These are phyloP conservation scores for Penicillium samsonianum DNA, from an alignment of 495 filamentous ascomycete species.

Conservation along the genomic window DNA sequence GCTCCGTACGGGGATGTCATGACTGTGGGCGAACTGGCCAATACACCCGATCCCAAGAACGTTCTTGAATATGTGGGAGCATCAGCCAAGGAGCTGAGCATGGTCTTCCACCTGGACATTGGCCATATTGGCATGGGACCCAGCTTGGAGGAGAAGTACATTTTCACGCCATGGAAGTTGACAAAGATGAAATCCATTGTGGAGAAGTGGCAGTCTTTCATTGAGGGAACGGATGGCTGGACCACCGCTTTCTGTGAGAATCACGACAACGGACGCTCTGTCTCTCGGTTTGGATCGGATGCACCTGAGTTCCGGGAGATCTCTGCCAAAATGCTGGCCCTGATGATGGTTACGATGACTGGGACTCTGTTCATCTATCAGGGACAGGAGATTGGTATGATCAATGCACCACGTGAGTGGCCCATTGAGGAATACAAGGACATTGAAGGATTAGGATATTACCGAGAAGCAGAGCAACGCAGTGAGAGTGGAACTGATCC, in stretches of 20 bases:
- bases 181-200: conserved; percentile 41
- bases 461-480: conserved; percentile 33
- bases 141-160: conserved; percentile 37
- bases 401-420: conserved; percentile 62
- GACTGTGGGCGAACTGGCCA: conserved; percentile 53
- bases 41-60: conserved; percentile 38
- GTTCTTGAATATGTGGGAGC: conserved; percentile 48
- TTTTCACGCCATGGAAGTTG: conserved; percentile 39
- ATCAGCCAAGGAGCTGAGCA: conserved; percentile 43
- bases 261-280: conserved; percentile 60
- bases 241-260: conserved; percentile 57
- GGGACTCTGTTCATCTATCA: conserved; percentile 71
- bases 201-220: conserved; percentile 41
- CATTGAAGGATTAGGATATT: conserved; percentile 60
- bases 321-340: conserved; percentile 58
- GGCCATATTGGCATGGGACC: conserved; percentile 48
- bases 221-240: conserved; percentile 52
- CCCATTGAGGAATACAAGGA: conserved; percentile 62
- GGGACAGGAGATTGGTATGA: conserved; percentile 71
- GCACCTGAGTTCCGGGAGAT: conserved; percentile 38
- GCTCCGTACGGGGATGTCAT: conserved; percentile 41
- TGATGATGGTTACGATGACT: conserved; percentile 53
- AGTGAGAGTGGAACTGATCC: conserved; percentile 14
- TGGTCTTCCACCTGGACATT: conserved; percentile 57
- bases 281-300: conserved; percentile 54